Conservation (phyloP, 352 stramenopile species). For the Globisporangium polare region DNA sequence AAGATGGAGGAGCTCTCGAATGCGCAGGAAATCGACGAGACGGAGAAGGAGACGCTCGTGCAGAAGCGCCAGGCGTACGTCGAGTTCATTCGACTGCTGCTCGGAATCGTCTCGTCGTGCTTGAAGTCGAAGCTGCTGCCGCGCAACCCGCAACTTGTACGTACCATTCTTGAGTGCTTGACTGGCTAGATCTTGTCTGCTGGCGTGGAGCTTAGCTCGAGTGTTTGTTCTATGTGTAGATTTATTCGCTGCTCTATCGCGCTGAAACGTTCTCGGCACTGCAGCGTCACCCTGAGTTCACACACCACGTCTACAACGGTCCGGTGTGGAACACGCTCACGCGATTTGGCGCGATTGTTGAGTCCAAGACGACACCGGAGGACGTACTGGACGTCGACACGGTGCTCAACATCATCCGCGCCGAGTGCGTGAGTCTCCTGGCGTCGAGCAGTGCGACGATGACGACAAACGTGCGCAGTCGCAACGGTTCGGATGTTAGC, state of each 20-base stretch:
- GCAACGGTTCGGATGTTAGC: not conserved
- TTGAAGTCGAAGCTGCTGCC: slow-evolving; percentile 61
- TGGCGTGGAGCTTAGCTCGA: not conserved
- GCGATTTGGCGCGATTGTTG: slow-evolving; percentile 56
- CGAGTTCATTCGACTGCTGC: slow-evolving; percentile 68
- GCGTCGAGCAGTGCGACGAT: slow-evolving; percentile 33
- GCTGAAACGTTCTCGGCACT: slow-evolving; percentile 52
- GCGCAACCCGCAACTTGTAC: slow-evolving; percentile 73
- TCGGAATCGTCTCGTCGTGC: slow-evolving; percentile 63
- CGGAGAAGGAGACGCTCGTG: slow-evolving; percentile 39
- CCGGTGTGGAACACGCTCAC: slow-evolving; percentile 62
- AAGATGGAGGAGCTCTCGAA: slow-evolving; percentile 33
- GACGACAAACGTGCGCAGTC: slow-evolving; percentile 8
- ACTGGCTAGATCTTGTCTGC: not conserved
- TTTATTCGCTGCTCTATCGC: slow-evolving; percentile 81
- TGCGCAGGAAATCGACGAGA: slow-evolving; percentile 15
- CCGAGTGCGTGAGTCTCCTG: slow-evolving; percentile 64
- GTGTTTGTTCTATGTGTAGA: slow-evolving; percentile 22
- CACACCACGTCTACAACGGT: slow-evolving; percentile 53
- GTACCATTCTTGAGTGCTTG: slow-evolving; percentile 2
- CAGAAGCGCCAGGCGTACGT: slow-evolving; percentile 66
- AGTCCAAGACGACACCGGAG: slow-evolving; percentile 52
- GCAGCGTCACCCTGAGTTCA: slow-evolving; percentile 56
- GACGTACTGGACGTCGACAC: slow-evolving; percentile 60
- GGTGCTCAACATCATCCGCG: slow-evolving; percentile 63